Evolutionary conservation across 176 grass and related monocot genomes (phyloP).

Genomic region (Aechmea fasciata): DNA sequence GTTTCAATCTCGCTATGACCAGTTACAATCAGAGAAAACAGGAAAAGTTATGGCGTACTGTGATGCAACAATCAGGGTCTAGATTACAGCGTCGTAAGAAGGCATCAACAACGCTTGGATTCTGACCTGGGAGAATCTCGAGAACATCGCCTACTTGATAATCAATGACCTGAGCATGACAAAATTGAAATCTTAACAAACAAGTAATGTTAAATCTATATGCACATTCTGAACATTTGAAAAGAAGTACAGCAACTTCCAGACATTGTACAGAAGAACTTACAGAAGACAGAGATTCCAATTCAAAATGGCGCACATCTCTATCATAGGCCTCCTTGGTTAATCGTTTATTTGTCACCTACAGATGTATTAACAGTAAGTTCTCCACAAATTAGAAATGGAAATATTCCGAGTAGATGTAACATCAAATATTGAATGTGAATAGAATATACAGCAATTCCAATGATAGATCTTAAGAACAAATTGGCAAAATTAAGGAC

Average conservation of each 20-base stretch:
- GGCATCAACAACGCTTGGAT: conserved; percentile 54
- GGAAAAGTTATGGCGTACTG: conserved; percentile 39
- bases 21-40: conserved; percentile 15
- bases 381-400: not conserved
- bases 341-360: conserved; percentile 44
- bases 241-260: conserved; percentile 10
- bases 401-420: not conserved
- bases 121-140: conserved; percentile 73
- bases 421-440: too few relatives aligned
- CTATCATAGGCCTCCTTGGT: conserved; percentile 46
- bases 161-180: conserved; percentile 41
- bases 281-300: conserved; percentile 60
- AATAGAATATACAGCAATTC: too few relatives aligned
- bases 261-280: conserved; percentile 19
- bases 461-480: too few relatives aligned
- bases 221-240: not conserved
- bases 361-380: not conserved
- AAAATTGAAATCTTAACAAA: not conserved
- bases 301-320: conserved; percentile 80
- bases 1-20: not conserved
- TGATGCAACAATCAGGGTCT: conserved; percentile 76
- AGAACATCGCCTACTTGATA: conserved; percentile 71
- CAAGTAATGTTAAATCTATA: not conserved
- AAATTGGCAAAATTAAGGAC: too few relatives aligned
- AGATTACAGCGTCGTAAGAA: conserved; percentile 86